phyloP scores from a whole-genome alignment of 768 basidiomycete genomes.

The Thelephora ganbajun region DNA sequence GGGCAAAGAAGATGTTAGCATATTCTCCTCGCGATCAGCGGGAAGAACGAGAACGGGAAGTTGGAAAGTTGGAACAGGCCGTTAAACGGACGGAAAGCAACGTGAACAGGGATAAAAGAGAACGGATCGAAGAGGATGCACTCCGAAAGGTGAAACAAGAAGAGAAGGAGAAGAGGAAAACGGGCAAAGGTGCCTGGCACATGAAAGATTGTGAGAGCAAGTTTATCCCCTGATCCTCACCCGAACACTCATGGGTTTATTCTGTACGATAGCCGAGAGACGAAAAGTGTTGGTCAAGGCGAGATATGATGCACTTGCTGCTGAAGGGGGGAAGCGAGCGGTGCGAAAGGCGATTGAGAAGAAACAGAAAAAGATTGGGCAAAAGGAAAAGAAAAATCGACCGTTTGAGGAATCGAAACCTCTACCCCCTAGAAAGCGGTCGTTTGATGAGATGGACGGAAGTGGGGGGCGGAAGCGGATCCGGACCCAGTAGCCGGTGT shows the following conservation, averaged over 20 bases:
- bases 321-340: slow-evolving; percentile 62
- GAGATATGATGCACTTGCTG: slow-evolving; percentile 65
- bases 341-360: slow-evolving; percentile 84
- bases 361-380: slow-evolving; percentile 73
- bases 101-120: slow-evolving; percentile 58
- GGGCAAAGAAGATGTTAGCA: slow-evolving; percentile 47
- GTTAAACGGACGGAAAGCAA: slow-evolving; percentile 65
- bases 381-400: slow-evolving; percentile 80
- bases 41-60: slow-evolving; percentile 51
- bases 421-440: too few species aligned
- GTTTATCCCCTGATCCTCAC: background rate
- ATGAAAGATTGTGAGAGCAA: slow-evolving; percentile 60
- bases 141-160: slow-evolving; percentile 30
- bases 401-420: too few species aligned
- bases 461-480: too few species aligned
- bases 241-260: background rate
- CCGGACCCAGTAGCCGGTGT: too few species aligned
- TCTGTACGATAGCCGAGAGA: slow-evolving; percentile 48
- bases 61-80: slow-evolving; percentile 54
- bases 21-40: slow-evolving; percentile 49
- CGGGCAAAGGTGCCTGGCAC: slow-evolving; percentile 77
- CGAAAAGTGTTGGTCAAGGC: slow-evolving; percentile 60
- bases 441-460: too few species aligned
- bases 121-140: slow-evolving; percentile 59
- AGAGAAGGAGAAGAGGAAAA: slow-evolving; percentile 50